A percentile compares a stretch with the other conserved stretches of the same genome.
Evolutionary conservation across 176 grass and related monocot species (phyloP).

Genomic region (Eragrostis curvula): DNA sequence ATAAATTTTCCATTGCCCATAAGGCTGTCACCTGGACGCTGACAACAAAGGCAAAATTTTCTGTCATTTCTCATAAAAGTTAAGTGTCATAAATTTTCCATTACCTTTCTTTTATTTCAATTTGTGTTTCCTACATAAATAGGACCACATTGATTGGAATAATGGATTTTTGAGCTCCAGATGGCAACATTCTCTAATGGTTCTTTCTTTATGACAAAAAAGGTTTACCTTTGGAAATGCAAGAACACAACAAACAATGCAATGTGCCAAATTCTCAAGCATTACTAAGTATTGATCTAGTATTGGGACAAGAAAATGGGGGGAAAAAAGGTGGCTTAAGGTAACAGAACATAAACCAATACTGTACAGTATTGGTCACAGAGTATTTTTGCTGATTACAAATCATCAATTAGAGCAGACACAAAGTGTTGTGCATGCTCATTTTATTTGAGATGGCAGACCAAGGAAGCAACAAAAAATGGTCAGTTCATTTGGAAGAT

Average conservation of each 20-base stretch:
- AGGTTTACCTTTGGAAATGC: background rate
- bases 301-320: no score
- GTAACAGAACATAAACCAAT: no score
- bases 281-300: no score
- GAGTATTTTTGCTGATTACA: no score
- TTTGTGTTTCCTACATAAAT: background rate
- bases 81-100: background rate
- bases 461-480: background rate
- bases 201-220: no score
- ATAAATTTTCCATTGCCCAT: no score
- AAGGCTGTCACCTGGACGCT: background rate
- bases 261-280: no score
- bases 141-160: background rate
- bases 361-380: no score
- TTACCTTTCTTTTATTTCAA: background rate
- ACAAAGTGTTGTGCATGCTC: no score
- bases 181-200: background rate
- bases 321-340: no score
- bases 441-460: constrained; percentile 11
- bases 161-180: background rate
- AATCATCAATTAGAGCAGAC: no score
- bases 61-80: background rate
- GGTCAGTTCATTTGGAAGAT: background rate
- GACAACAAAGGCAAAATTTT: background rate
- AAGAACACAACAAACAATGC: background rate